Percentiles rank a stretch among this genome's conserved stretches.
These are phyloP conservation scores for Gossypium sturtianum DNA, from an alignment of 345 rosid genomes.

Conservation along the genomic window DNA sequence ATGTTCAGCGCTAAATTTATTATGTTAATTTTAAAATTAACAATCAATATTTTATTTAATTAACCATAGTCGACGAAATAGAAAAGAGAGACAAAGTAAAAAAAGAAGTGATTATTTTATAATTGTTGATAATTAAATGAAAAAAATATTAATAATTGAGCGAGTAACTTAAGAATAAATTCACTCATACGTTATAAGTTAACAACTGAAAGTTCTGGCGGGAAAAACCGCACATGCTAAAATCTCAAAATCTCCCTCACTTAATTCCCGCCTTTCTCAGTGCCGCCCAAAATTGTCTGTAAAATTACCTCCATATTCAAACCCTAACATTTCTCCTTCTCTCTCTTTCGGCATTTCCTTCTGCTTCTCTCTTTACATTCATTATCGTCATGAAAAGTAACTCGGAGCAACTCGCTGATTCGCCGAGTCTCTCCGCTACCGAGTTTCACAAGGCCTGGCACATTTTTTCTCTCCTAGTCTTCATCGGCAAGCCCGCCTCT, in stretches of 20 bases:
- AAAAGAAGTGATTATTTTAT: too few relatives aligned
- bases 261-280: slow-evolving; percentile 22
- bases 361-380: not conserved
- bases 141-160: too few relatives aligned
- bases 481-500: slow-evolving; percentile 40
- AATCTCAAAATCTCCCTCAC: slow-evolving; percentile 11
- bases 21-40: too few relatives aligned
- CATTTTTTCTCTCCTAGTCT: slow-evolving; percentile 40
- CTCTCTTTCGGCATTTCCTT: not conserved
- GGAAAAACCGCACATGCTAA: slow-evolving; percentile 26
- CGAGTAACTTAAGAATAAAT: not conserved
- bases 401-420: slow-evolving; percentile 10
- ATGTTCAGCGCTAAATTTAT: too few relatives aligned
- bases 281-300: not conserved
- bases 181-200: not conserved
- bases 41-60: too few relatives aligned
- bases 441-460: slow-evolving; percentile 55
- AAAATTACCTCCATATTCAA: not conserved
- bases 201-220: slow-evolving; percentile 5
- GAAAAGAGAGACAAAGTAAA: too few relatives aligned
- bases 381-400: slow-evolving; percentile 25
- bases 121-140: too few relatives aligned
- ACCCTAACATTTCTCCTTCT: slow-evolving; percentile 2
- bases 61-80: too few relatives aligned
- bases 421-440: slow-evolving; percentile 10